A percentile compares a stretch with the other conserved stretches of the same genome.
Evolutionary conservation across 1,284 basidiomycete genomes (phyloP).

Genomic region (Ganoderma meredithae): DNA sequence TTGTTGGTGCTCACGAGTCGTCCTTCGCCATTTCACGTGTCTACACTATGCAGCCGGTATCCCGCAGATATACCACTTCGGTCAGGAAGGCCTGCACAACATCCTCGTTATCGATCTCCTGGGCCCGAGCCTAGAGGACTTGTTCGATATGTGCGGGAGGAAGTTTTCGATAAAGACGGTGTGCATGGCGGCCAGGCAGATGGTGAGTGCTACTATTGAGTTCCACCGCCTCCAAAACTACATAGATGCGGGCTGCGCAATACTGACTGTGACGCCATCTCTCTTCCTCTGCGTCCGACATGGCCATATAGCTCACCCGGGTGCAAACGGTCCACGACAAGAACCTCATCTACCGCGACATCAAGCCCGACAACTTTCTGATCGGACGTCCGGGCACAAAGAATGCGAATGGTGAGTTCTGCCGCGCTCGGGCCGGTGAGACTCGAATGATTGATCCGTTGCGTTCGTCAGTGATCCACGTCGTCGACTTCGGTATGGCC

Average conservation of each 20-base stretch:
- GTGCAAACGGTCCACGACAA: conserved; percentile 97
- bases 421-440: neutral
- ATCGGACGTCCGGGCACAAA: conserved; percentile 93
- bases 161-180: conserved; percentile 97
- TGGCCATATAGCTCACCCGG: conserved; percentile 69
- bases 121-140: conserved; percentile 91
- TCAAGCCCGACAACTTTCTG: conserved; percentile 98
- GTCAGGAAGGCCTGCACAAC: conserved; percentile 97
- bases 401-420: conserved; percentile 71
- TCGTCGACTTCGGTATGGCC: conserved; percentile 97
- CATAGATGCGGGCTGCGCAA: conserved; percentile 12
- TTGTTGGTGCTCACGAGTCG: neutral
- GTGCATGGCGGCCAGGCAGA: conserved; percentile 96
- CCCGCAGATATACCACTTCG: conserved; percentile 97
- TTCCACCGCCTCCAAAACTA: neutral
- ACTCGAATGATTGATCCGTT: neutral
- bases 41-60: conserved; percentile 70
- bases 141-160: conserved; percentile 96
- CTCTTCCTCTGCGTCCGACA: neutral
- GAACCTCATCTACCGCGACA: conserved; percentile 97
- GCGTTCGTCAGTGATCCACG: conserved; percentile 50
- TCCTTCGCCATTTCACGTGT: neutral
- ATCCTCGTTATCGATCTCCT: conserved; percentile 96
- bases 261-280: neutral
- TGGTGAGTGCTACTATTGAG: conserved; percentile 63